phyloP scores from a whole-genome alignment of 1,139 yeast genomes.

The Candida sp. region DNA sequence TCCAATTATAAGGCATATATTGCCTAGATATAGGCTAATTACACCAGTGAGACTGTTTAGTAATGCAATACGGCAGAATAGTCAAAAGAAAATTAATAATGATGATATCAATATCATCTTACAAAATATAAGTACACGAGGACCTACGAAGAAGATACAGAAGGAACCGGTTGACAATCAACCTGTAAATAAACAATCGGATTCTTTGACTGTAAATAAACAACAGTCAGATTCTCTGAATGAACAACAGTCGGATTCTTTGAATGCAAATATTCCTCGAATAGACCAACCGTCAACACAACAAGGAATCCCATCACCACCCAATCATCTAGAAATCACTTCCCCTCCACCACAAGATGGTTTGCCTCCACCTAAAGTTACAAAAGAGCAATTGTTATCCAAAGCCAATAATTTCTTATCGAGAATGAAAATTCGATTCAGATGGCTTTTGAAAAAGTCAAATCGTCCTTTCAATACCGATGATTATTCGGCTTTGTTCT shows the following conservation, averaged over 20 bases:
- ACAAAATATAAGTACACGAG: background rate
- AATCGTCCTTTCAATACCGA: constrained; percentile 78
- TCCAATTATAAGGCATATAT: background rate
- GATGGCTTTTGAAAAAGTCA: constrained; percentile 62
- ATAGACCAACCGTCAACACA: background rate
- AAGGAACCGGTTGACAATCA: background rate
- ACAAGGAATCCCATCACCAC: background rate
- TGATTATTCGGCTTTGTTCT: constrained; percentile 83
- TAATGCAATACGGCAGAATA: background rate
- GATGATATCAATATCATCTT: constrained; percentile 4
- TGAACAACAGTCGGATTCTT: background rate
- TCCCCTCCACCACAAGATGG: background rate
- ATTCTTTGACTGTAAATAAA: too few species aligned
- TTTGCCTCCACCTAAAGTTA: constrained; percentile 8
- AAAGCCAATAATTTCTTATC: constrained; percentile 49
- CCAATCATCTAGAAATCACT: background rate
- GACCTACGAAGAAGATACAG: background rate
- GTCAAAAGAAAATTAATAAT: background rate
- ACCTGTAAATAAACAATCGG: background rate
- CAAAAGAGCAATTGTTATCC: constrained; percentile 52
- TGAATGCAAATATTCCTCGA: too few species aligned
- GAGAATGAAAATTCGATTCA: constrained; percentile 53
- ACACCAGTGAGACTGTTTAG: background rate
- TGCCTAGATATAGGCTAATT: background rate
- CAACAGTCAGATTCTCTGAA: background rate